Evolutionary conservation across 768 basidiomycete species (phyloP).

Genomic region (Macrolepiota dolichaula): DNA sequence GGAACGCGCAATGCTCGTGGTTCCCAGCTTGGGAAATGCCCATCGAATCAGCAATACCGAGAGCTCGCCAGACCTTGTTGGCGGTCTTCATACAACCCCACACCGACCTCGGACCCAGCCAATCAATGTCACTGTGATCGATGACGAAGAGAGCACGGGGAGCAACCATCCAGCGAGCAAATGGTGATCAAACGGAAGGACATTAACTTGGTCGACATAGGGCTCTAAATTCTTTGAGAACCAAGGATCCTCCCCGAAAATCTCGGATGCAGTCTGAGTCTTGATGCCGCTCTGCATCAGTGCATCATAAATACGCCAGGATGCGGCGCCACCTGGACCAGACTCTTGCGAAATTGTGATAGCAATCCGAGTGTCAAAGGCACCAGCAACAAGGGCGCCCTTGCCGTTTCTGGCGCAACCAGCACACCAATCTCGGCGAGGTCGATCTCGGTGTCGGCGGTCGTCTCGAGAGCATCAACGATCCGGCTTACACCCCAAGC

Average conservation of each 20-base stretch:
- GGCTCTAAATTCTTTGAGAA: slow-evolving; percentile 49
- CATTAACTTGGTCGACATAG: slow-evolving; percentile 40
- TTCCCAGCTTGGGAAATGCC: slow-evolving; percentile 53
- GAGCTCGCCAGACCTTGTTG: slow-evolving; percentile 46
- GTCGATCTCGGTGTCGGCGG: slow-evolving; percentile 40
- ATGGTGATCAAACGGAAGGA: slow-evolving; percentile 58
- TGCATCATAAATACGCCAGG: slow-evolving; percentile 55
- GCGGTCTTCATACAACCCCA: slow-evolving; percentile 52
- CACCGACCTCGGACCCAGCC: slow-evolving; percentile 48
- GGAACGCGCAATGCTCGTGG: slow-evolving; percentile 56
- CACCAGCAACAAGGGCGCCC: slow-evolving; percentile 55
- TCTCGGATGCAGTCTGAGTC: slow-evolving; percentile 55
- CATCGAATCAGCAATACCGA: slow-evolving; percentile 43
- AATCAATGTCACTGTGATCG: slow-evolving; percentile 53
- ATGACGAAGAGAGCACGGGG: slow-evolving; percentile 50
- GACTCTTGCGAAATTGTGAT: slow-evolving; percentile 63
- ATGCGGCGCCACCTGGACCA: slow-evolving; percentile 54
- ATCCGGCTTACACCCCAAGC: slow-evolving; percentile 59
- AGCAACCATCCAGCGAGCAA: slow-evolving; percentile 48
- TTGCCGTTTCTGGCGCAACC: slow-evolving; percentile 63
- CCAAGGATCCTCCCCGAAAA: slow-evolving; percentile 61
- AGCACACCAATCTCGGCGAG: slow-evolving; percentile 44
- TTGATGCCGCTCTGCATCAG: slow-evolving; percentile 37
- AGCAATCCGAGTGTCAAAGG: slow-evolving; percentile 55
- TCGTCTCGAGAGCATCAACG: slow-evolving; percentile 54